Conservation (phyloP, 2,329 filamentous ascomycete species). For the Elsinoe necatrix region DNA sequence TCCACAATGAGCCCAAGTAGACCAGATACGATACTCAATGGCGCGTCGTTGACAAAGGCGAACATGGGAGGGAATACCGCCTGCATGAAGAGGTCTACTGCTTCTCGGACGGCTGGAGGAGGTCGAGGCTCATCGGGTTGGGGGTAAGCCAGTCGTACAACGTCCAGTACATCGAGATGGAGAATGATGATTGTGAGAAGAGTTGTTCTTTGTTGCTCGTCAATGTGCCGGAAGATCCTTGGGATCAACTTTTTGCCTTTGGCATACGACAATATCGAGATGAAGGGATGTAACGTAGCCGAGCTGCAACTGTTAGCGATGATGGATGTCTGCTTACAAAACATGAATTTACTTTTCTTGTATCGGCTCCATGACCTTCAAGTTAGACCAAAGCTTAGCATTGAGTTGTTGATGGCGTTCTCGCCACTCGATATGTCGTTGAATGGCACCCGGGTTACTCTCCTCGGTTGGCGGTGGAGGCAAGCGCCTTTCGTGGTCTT, state of each 20-base stretch:
- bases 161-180: conserved; percentile 84
- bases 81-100: conserved; percentile 81
- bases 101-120: conserved; percentile 74
- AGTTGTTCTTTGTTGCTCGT: conserved; percentile 85
- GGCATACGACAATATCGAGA: conserved; percentile 84
- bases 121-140: conserved; percentile 60
- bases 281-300: conserved; percentile 74
- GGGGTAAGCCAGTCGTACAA: conserved; percentile 73
- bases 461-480: conserved; percentile 58
- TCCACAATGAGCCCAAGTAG: conserved; percentile 76
- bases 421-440: conserved; percentile 72
- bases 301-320: conserved; percentile 45
- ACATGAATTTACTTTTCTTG: conserved; percentile 40
- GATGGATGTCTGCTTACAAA: background rate
- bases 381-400: conserved; percentile 68
- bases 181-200: conserved; percentile 94
- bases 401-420: conserved; percentile 64
- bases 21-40: conserved; percentile 82
- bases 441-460: conserved; percentile 59
- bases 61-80: conserved; percentile 86
- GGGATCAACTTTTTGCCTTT: conserved; percentile 97
- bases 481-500: conserved; percentile 80
- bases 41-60: conserved; percentile 82
- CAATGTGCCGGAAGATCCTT: conserved; percentile 87
- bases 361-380: conserved; percentile 92